These are phyloP conservation scores for Cyanodermella asteris DNA, from an alignment of 2,329 filamentous ascomycete species.

Conservation along the genomic window DNA sequence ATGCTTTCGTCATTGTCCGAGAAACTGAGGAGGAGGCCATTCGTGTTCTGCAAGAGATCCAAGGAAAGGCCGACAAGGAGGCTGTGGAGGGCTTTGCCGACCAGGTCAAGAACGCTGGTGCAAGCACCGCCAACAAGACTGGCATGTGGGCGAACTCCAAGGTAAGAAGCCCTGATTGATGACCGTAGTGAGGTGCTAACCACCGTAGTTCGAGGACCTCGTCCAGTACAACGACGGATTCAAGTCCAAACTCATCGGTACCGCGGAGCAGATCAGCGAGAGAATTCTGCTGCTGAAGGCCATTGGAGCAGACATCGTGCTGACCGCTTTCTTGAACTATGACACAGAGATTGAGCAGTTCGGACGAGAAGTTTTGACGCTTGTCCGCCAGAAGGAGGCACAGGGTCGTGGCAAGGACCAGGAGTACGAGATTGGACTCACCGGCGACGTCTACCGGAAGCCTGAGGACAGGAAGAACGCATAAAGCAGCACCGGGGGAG, in stretches of 20 bases:
- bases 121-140: constrained; percentile 23
- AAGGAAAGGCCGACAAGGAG: constrained; percentile 29
- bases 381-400: constrained; percentile 26
- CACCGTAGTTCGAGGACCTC: constrained; percentile 29
- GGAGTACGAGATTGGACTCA: constrained; percentile 23
- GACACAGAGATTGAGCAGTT: constrained; percentile 30
- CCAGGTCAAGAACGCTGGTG: constrained; percentile 28
- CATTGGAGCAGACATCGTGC: constrained; percentile 13
- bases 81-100: constrained; percentile 28
- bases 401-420: constrained; percentile 26
- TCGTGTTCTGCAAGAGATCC: constrained; percentile 27
- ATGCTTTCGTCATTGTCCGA: constrained; percentile 6
- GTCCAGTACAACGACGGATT: constrained; percentile 35
- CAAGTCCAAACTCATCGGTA: constrained; percentile 32
- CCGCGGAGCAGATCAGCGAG: constrained; percentile 24
- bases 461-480: too few relatives aligned
- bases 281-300: constrained; percentile 27
- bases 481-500: too few relatives aligned
- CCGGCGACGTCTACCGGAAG: constrained; percentile 23
- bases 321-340: constrained; percentile 30
- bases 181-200: too few relatives aligned
- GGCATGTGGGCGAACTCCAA: constrained; percentile 33
- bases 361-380: constrained; percentile 23
- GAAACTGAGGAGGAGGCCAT: constrained; percentile 20
- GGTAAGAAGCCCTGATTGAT: too few relatives aligned